Percentiles rank a stretch among this genome's conserved stretches.
Conservation (phyloP, 306 rosid genomes). For the Ammopiptanthus mongolicus region DNA sequence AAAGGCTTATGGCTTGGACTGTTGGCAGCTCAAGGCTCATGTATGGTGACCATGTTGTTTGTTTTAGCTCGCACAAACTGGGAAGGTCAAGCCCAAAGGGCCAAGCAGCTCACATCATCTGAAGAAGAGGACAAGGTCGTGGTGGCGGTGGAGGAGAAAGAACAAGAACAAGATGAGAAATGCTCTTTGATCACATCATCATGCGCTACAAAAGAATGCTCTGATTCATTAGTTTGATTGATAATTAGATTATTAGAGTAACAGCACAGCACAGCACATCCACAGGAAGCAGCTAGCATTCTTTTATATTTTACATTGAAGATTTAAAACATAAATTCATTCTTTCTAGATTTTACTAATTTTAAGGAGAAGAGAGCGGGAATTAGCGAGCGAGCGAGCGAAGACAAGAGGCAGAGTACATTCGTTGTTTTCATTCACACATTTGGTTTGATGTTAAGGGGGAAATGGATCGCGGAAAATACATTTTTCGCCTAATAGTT, state of each 20-base stretch:
- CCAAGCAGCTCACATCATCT: slow-evolving; percentile 54
- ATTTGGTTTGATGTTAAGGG: not conserved
- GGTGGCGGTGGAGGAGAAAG: not conserved
- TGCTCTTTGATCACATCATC: not conserved
- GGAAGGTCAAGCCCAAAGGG: slow-evolving; percentile 60
- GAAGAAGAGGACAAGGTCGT: not conserved
- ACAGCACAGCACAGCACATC: not conserved
- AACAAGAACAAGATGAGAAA: not conserved
- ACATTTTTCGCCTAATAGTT: not conserved
- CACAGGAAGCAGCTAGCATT: not conserved
- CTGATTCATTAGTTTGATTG: slow-evolving; percentile 34
- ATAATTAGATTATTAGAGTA: not conserved
- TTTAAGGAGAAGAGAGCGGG: not conserved
- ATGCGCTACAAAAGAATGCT: not conserved
- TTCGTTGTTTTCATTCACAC: not conserved
- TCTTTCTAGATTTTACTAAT: slow-evolving; percentile 8
- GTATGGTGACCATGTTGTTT: slow-evolving; percentile 64
- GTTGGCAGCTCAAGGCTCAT: slow-evolving; percentile 72
- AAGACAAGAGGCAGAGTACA: not conserved
- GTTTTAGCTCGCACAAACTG: slow-evolving; percentile 69
- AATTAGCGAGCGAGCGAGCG: not conserved
- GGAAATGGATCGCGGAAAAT: not conserved
- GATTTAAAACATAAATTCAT: slow-evolving; percentile 12
- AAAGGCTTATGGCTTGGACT: slow-evolving; percentile 85
- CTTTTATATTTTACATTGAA: slow-evolving; percentile 12